Conservation (phyloP, 2,329 filamentous ascomycete genomes). For the Zalaria sp. region DNA sequence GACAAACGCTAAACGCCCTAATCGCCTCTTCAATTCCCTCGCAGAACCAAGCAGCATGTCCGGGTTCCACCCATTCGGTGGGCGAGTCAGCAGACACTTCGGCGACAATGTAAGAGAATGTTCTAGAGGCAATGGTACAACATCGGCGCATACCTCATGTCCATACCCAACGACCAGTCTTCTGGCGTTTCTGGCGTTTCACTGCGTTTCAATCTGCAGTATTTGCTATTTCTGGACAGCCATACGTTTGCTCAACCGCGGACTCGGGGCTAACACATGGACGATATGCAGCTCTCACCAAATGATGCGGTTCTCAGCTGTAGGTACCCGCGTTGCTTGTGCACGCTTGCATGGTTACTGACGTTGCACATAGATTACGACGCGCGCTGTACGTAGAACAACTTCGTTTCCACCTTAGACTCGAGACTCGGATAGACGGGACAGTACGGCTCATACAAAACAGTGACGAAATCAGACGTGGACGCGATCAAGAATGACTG, state of each 20-base stretch:
- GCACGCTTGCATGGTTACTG: constrained; percentile 1
- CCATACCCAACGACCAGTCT: too few relatives aligned
- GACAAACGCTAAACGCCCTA: too few relatives aligned
- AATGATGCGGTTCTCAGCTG: constrained; percentile 57
- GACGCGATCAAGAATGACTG: constrained; percentile 74
- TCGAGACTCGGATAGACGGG: constrained; percentile 3
- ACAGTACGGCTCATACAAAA: not conserved
- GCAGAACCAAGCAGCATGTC: constrained; percentile 3
- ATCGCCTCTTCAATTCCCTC: too few relatives aligned
- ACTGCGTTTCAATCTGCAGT: too few relatives aligned
- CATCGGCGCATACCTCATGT: too few relatives aligned
- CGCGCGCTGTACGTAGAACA: constrained; percentile 41
- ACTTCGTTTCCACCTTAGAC: not conserved
- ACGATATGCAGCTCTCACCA: too few relatives aligned
- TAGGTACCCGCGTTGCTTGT: constrained; percentile 28
- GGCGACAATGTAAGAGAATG: constrained; percentile 27
- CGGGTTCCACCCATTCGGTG: constrained; percentile 40
- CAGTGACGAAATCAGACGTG: constrained; percentile 81
- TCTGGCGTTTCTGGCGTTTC: too few relatives aligned
- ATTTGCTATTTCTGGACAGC: too few relatives aligned
- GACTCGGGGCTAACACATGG: too few relatives aligned
- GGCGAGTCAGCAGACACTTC: constrained; percentile 36
- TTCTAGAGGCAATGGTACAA: too few relatives aligned
- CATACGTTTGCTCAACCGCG: too few relatives aligned
- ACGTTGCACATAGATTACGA: constrained; percentile 42